These are phyloP conservation scores for Tylopilus felleus DNA, from an alignment of 768 basidiomycete genomes.

Conservation along the genomic window DNA sequence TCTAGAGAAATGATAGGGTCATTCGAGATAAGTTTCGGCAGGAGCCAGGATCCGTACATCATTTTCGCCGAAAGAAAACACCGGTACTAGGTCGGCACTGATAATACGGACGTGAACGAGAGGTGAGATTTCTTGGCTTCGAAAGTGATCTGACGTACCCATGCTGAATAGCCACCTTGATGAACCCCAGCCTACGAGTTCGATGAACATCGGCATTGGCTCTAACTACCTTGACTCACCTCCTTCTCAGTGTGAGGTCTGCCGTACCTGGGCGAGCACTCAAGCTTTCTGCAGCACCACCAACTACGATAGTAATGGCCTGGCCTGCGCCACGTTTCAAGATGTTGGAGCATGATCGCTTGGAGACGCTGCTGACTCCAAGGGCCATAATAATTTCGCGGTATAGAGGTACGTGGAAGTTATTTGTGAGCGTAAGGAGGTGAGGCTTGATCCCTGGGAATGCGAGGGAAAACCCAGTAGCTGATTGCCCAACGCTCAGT, in stretches of 20 bases:
- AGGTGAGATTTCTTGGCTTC: background rate
- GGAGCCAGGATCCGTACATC: conserved; percentile 56
- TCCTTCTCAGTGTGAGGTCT: conserved; percentile 73
- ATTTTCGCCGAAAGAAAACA: conserved; percentile 98
- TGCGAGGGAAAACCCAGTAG: conserved; percentile 82
- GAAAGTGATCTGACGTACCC: conserved; percentile 47
- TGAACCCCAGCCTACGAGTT: conserved; percentile 74
- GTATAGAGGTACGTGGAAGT: conserved; percentile 91
- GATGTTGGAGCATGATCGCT: conserved; percentile 86
- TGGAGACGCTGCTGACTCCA: conserved; percentile 92
- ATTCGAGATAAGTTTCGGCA: background rate
- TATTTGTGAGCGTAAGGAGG: conserved; percentile 84
- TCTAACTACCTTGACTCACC: conserved; percentile 36
- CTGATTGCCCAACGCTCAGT: conserved; percentile 36
- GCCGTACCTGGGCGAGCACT: conserved; percentile 97
- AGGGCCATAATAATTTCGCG: conserved; percentile 85
- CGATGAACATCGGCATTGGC: background rate
- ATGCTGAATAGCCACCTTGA: conserved; percentile 88
- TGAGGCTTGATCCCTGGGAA: conserved; percentile 94
- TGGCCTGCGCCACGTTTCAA: conserved; percentile 55
- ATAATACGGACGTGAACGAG: conserved; percentile 1
- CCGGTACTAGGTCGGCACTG: conserved; percentile 94
- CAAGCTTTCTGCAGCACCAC: conserved; percentile 93
- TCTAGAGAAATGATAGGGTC: conserved; percentile 44
- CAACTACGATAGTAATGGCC: conserved; percentile 92